These are phyloP conservation scores for Orbilia ellipsospora DNA, from an alignment of 2,329 filamentous ascomycete genomes.

Conservation along the genomic window DNA sequence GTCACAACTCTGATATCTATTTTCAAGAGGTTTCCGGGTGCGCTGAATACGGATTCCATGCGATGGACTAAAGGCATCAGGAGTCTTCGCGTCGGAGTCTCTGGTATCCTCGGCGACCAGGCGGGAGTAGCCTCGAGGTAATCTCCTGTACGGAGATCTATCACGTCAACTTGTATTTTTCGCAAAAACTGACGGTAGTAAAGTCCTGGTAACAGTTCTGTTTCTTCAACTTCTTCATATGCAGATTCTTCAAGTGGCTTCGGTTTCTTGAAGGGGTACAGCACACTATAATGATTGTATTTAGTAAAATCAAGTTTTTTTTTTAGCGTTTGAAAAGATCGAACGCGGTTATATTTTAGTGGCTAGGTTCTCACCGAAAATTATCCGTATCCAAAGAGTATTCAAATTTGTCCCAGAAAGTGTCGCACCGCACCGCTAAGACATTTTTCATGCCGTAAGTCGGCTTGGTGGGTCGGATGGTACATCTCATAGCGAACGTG, in stretches of 20 bases:
- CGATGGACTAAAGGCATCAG: background rate
- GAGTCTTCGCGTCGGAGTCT: background rate
- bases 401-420: constrained; percentile 2
- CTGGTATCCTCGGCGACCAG: too few relatives aligned
- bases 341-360: too few relatives aligned
- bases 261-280: too few relatives aligned
- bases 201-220: background rate
- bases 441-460: background rate
- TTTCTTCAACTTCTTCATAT: background rate
- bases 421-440: background rate
- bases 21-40: background rate
- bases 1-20: background rate
- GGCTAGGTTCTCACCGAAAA: background rate
- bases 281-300: too few relatives aligned
- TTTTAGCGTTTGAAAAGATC: too few relatives aligned
- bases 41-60: background rate
- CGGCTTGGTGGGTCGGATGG: background rate
- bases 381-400: background rate
- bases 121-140: background rate
- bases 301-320: background rate
- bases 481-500: constrained; percentile 12
- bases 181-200: background rate
- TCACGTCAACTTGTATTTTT: background rate
- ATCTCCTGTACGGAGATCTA: background rate
- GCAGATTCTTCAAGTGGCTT: too few relatives aligned